These are phyloP conservation scores for Ceratocystis destructans DNA, from an alignment of 2,329 filamentous ascomycete species.

Conservation along the genomic window DNA sequence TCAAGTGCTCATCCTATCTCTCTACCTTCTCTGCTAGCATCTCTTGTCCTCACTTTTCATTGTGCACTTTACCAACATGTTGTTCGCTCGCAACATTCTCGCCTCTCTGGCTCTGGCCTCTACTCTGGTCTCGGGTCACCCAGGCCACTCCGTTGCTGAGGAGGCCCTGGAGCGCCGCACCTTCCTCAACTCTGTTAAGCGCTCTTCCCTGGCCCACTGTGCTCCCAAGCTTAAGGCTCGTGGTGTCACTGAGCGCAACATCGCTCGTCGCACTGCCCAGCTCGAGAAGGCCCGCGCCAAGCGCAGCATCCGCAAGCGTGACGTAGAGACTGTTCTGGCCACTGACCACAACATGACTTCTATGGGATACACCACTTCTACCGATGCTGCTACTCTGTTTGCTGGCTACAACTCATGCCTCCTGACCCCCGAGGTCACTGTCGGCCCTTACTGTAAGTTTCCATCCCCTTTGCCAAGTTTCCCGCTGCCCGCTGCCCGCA, in stretches of 20 bases:
- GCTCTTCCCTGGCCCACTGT: constrained; percentile 35
- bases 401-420: constrained; percentile 32
- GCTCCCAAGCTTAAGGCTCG: constrained; percentile 33
- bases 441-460: constrained; percentile 33
- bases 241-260: constrained; percentile 32
- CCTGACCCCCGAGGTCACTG: constrained; percentile 36
- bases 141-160: constrained; percentile 35
- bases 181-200: constrained; percentile 31
- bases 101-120: constrained; percentile 18
- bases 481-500: neutral
- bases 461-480: neutral
- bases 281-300: constrained; percentile 32
- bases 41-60: neutral
- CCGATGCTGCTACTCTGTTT: constrained; percentile 26
- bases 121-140: constrained; percentile 29
- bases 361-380: constrained; percentile 24
- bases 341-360: constrained; percentile 28
- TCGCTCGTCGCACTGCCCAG: constrained; percentile 32
- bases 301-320: constrained; percentile 23
- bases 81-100: constrained; percentile 15
- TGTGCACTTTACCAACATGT: constrained; percentile 5
- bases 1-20: neutral
- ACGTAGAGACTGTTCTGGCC: constrained; percentile 25
- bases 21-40: neutral
- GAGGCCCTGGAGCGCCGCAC: constrained; percentile 36